Conservation (phyloP, 768 basidiomycete species). For the Panellus pusillus region DNA sequence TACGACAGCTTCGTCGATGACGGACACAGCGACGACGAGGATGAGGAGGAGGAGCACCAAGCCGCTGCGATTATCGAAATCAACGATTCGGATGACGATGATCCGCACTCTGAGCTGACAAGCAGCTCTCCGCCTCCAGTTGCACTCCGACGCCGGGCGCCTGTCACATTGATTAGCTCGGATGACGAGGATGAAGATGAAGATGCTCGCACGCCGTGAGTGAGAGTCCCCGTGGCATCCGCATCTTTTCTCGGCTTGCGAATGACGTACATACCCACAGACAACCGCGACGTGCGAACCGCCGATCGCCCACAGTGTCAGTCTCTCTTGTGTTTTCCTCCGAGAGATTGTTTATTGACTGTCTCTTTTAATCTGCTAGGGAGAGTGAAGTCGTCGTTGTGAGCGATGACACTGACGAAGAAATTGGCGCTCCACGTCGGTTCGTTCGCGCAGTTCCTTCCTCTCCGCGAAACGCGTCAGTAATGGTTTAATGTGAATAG, state of each 20-base stretch:
- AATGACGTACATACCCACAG: neutral
- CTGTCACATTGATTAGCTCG: constrained; percentile 1
- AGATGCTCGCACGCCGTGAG: constrained; percentile 1
- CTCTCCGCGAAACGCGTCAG: too few species aligned
- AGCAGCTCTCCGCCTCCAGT: neutral
- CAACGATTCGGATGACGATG: constrained; percentile 3
- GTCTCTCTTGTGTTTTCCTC: neutral
- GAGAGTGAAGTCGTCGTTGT: constrained; percentile 8
- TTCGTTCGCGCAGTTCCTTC: too few species aligned
- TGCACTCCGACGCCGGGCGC: neutral
- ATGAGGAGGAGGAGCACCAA: neutral
- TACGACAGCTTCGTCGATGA: constrained; percentile 63
- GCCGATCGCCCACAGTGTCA: constrained; percentile 1
- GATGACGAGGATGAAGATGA: constrained; percentile 10
- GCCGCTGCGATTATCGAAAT: constrained; percentile 18
- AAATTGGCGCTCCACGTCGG: neutral
- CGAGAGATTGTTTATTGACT: neutral
- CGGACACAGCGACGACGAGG: constrained; percentile 28
- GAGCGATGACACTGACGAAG: neutral
- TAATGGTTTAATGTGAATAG: too few species aligned
- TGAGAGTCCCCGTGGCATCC: too few species aligned
- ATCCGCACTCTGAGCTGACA: neutral
- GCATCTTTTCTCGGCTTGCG: too few species aligned
- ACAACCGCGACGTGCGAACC: neutral
- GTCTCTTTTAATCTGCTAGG: neutral